Percentiles rank a stretch among this genome's conserved stretches.
phyloP scores from a whole-genome alignment of 108 stramenopile species.

The Parietichytrium sp. region DNA sequence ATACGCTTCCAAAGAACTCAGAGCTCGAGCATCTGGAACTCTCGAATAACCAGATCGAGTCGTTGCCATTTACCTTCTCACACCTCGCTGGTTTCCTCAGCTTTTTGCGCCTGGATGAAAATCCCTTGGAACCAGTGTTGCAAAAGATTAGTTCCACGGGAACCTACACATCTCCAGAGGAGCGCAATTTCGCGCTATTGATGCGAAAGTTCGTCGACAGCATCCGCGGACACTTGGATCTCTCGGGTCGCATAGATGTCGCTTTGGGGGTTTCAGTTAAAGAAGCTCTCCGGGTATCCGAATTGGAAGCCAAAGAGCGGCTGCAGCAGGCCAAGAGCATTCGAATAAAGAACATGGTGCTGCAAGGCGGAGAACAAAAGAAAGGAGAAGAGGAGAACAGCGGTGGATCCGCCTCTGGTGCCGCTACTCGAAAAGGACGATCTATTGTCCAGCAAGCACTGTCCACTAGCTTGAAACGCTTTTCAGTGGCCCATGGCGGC shows the following conservation, averaged over 20 bases:
- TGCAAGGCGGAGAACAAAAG: no score
- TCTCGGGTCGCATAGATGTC: neutral
- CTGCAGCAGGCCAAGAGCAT: constrained; percentile 26
- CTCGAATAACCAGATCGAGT: neutral
- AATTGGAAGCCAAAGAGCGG: neutral
- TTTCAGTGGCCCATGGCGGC: neutral
- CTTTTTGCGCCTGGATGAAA: constrained; percentile 1
- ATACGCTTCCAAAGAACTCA: neutral
- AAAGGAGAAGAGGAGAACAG: no score
- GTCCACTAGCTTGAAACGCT: neutral
- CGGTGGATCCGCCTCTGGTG: no score
- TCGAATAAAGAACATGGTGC: no score
- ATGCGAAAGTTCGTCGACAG: constrained; percentile 24
- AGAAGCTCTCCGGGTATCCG: constrained; percentile 8
- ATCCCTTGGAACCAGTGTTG: neutral
- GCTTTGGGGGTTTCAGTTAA: neutral
- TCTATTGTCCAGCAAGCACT: neutral
- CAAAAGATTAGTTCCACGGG: neutral
- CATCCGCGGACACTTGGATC: neutral
- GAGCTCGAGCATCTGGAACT: neutral
- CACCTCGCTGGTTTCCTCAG: neutral
- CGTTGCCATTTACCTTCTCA: neutral
- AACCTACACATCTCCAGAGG: neutral
- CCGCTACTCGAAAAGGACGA: no score
- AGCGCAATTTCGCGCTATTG: neutral